Base-by-base conservation (phyloP, 2,329 filamentous ascomycete species). In the Thermomyces lanuginosus region DNA sequence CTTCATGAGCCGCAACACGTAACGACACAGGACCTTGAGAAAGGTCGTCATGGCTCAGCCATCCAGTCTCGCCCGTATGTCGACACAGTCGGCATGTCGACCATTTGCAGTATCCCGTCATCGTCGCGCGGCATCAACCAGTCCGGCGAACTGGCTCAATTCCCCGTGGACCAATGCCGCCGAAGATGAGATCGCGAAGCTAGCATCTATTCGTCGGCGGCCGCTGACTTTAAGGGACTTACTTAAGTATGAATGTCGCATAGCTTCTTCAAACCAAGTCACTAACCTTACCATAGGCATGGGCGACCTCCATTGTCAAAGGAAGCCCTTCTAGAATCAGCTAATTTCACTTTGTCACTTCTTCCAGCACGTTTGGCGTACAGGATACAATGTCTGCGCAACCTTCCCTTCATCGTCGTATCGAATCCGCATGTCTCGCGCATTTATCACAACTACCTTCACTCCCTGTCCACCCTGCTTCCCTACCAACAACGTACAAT, bases 381-480 rank as follows among this genome's bases (percentile, higher is more conserved):
- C 49, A 81, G 89, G 30, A 92, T 98, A 37, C 80, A 92, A 51
- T 82, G 83, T 22, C 64, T 98, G 10, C 76, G 84, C 36, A 92
- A 92, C 48, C 70, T 98, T 6, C 89, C 89, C 0, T 98, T 86
- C 54, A 95, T 98, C 37, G 86, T 98, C 29, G 89, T 98, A 14
- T 84, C 86, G n/a, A 95, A 98, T 49, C 81, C 83, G 1, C 82
- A 93, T 49, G 83, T 98, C 40, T 79, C 76, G 14, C 76, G 77
- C 43, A 98, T 98, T 38, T 92, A 95, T 62, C 75, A 80, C 54
- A 95, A 93, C 55, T 98, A 98, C 53, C 64, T 92, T 22, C 84
- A 93, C 54, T 92, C 83, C 2, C 63, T 98, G 11, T 86, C 80
- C 2, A 92, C 83, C 1, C 65, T 98, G 9, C 68, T 95, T 3